Conservation (phyloP, 2,329 filamentous ascomycete genomes). For the Massarina eburnea region DNA sequence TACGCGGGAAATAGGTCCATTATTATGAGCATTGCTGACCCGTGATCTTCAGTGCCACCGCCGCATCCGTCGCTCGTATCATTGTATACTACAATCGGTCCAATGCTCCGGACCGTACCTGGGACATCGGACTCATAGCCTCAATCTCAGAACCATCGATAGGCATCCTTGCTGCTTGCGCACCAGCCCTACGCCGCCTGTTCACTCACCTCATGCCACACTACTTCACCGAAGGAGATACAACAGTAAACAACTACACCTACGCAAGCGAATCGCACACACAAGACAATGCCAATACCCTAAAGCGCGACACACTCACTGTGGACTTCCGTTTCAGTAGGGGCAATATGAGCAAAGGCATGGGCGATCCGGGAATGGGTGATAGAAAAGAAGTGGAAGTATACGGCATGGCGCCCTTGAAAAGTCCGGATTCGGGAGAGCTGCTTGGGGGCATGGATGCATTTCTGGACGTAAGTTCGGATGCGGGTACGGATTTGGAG, state of each 20-base stretch:
- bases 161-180: slow-evolving; percentile 57
- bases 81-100: slow-evolving; percentile 45
- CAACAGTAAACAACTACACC: slow-evolving; percentile 19
- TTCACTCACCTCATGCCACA: slow-evolving; percentile 37
- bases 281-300: slow-evolving; percentile 3
- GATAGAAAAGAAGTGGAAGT: slow-evolving; percentile 8
- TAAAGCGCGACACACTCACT: slow-evolving; percentile 6
- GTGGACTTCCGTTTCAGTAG: slow-evolving; percentile 1
- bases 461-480: neutral
- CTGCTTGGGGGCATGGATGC: slow-evolving; percentile 4
- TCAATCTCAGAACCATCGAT: slow-evolving; percentile 44
- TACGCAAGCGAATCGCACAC: neutral
- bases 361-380: slow-evolving; percentile 5
- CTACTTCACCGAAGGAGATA: slow-evolving; percentile 32
- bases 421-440: slow-evolving; percentile 19
- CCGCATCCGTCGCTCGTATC: slow-evolving; percentile 41
- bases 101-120: slow-evolving; percentile 33
- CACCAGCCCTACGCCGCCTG: slow-evolving; percentile 55
- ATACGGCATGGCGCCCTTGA: slow-evolving; percentile 19
- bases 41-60: slow-evolving; percentile 25
- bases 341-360: slow-evolving; percentile 6
- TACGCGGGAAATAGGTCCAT: too few species aligned
- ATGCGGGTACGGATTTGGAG: neutral
- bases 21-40: neutral
- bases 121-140: slow-evolving; percentile 41